Percentiles rank a stretch among this genome's conserved stretches.
Evolutionary conservation across 306 rosid genomes (phyloP).

Genomic region (Hylodesmum podocarpum): DNA sequence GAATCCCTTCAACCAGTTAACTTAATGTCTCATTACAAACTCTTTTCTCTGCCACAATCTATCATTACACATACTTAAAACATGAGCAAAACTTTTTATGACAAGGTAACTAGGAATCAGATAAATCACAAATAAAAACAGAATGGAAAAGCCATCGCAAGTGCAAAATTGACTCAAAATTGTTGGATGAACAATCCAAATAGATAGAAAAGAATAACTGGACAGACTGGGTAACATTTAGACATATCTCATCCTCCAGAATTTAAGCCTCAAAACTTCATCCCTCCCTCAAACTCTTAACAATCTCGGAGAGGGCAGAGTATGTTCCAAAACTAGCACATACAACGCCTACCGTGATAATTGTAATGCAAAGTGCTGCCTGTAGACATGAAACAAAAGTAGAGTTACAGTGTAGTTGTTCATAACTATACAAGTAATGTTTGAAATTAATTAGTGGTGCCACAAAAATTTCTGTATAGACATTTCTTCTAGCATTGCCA

Average conservation of each 20-base stretch:
- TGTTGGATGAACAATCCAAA: slow-evolving; percentile 27
- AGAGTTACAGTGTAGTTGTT: neutral
- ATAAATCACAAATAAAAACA: slow-evolving; percentile 24
- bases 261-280: slow-evolving; percentile 37
- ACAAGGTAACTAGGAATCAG: slow-evolving; percentile 16
- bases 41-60: slow-evolving; percentile 12
- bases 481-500: neutral
- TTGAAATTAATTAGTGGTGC: neutral
- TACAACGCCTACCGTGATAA: slow-evolving; percentile 62
- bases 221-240: neutral
- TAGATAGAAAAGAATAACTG: slow-evolving; percentile 19
- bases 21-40: neutral
- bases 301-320: slow-evolving; percentile 65
- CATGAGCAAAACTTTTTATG: slow-evolving; percentile 27
- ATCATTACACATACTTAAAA: slow-evolving; percentile 17
- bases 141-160: neutral
- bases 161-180: slow-evolving; percentile 27
- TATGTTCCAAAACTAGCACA: slow-evolving; percentile 68
- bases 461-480: neutral
- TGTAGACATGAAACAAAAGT: slow-evolving; percentile 30
- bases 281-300: slow-evolving; percentile 49
- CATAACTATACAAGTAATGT: slow-evolving; percentile 2
- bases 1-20: neutral
- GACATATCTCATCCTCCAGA: slow-evolving; percentile 6
- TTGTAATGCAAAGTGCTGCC: slow-evolving; percentile 52